Evolutionary conservation across 2,329 filamentous ascomycete species (phyloP).

Genomic region (Ceratocystis smalleyi): DNA sequence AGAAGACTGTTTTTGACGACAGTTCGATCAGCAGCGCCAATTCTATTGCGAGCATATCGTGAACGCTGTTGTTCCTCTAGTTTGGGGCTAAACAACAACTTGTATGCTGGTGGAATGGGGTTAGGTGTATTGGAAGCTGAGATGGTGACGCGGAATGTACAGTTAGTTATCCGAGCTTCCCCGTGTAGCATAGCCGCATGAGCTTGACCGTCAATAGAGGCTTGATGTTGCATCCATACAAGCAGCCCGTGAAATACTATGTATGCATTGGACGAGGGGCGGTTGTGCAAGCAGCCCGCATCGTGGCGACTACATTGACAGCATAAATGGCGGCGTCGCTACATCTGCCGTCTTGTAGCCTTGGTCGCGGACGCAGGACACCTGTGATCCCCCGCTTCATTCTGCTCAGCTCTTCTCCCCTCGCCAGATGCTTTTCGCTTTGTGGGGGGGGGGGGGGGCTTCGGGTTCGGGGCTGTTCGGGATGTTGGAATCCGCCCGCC

Average conservation of each 20-base stretch:
- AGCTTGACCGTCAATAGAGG: not conserved
- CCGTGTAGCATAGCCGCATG: not conserved
- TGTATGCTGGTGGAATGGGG: not conserved
- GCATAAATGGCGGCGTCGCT: too few species aligned
- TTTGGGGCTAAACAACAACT: not conserved
- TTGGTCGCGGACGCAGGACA: not conserved
- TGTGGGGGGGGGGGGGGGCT: not conserved
- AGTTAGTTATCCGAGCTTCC: not conserved
- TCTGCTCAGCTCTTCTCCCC: not conserved
- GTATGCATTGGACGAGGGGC: not conserved
- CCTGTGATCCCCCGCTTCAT: not conserved
- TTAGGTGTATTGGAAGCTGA: not conserved
- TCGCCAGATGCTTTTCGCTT: not conserved
- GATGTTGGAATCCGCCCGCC: not conserved
- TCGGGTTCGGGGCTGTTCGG: not conserved
- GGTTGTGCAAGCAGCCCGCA: not conserved
- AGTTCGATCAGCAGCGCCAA: constrained; percentile 6
- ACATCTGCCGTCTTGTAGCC: too few species aligned
- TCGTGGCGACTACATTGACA: too few species aligned
- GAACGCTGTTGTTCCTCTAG: not conserved
- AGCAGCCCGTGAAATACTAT: not conserved
- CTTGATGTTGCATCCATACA: not conserved
- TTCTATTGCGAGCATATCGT: not conserved
- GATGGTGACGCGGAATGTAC: not conserved
- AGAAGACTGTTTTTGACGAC: constrained; percentile 3